These are phyloP conservation scores for Neostapfia colusana DNA, from an alignment of 176 grass and related monocot genomes.

Conservation along the genomic window DNA sequence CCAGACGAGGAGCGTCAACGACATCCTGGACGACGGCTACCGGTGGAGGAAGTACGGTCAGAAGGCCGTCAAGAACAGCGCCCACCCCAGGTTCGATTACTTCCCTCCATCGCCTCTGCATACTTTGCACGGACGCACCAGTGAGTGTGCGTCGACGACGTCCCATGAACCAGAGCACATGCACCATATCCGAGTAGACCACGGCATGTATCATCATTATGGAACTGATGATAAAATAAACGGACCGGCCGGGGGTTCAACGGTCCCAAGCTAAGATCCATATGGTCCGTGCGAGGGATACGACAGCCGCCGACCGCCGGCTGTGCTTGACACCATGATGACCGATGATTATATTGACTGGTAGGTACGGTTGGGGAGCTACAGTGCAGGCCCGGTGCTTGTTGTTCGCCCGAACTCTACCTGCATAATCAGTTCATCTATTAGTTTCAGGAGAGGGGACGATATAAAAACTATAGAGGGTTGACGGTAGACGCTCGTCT, in stretches of 20 bases:
- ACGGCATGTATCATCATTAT: neutral
- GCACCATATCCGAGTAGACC: no score
- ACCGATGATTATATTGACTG: neutral
- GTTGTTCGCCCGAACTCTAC: constrained; percentile 10
- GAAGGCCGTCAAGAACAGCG: constrained; percentile 94
- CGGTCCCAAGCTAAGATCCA: constrained; percentile 29
- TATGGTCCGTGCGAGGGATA: neutral
- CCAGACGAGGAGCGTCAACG: constrained; percentile 79
- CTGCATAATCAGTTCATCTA: neutral
- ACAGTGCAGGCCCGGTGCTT: neutral
- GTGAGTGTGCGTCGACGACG: neutral
- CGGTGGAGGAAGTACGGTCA: constrained; percentile 96
- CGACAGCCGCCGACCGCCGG: neutral
- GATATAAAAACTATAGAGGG: no score
- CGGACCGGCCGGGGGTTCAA: constrained; percentile 19
- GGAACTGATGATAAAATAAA: neutral
- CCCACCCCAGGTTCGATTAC: constrained; percentile 60
- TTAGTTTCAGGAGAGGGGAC: neutral
- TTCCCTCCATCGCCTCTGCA: neutral
- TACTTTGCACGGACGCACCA: neutral
- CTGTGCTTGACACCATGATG: neutral
- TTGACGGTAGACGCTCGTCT: no score
- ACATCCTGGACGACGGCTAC: constrained; percentile 91
- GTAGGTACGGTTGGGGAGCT: neutral
- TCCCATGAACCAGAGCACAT: neutral